A percentile compares a stretch with the other conserved stretches of the same genome.
Conservation (phyloP, 225 moss, liverwort and hornwort species). For the Pseudoscleropodium purum region DNA sequence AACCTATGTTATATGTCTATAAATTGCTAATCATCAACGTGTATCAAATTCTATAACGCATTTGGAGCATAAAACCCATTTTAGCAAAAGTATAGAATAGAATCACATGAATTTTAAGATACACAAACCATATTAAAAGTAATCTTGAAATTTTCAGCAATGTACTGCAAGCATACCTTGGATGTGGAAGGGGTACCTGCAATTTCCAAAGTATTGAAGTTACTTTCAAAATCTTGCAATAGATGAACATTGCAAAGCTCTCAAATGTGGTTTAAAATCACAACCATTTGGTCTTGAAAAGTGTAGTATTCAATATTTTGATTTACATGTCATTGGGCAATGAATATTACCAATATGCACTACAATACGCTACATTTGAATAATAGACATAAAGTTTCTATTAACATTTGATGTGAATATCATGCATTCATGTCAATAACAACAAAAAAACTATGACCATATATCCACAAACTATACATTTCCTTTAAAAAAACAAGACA, state of each 20-base stretch:
- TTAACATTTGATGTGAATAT: no score
- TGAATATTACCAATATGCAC: no score
- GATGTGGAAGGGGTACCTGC: not conserved
- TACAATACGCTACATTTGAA: no score
- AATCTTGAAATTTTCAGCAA: no score
- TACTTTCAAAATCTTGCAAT: no score
- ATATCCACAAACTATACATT: no score
- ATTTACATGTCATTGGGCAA: not conserved
- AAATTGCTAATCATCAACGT: fast-evolving
- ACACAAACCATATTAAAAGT: not conserved
- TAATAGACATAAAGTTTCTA: no score
- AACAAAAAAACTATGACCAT: no score
- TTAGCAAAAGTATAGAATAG: not conserved
- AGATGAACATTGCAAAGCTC: no score
- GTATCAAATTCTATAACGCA: not conserved
- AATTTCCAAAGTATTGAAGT: not conserved
- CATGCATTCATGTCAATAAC: no score
- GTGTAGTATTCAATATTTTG: not conserved
- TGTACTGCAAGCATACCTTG: not conserved
- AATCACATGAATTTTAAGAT: not conserved
- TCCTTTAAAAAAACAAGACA: not conserved
- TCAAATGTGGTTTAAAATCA: no score
- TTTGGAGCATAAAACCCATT: not conserved
- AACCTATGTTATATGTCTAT: no score
- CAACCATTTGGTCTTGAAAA: not conserved